Base-by-base conservation (phyloP, 495 filamentous ascomycete species). In the Saxophila tyrrhenica region DNA sequence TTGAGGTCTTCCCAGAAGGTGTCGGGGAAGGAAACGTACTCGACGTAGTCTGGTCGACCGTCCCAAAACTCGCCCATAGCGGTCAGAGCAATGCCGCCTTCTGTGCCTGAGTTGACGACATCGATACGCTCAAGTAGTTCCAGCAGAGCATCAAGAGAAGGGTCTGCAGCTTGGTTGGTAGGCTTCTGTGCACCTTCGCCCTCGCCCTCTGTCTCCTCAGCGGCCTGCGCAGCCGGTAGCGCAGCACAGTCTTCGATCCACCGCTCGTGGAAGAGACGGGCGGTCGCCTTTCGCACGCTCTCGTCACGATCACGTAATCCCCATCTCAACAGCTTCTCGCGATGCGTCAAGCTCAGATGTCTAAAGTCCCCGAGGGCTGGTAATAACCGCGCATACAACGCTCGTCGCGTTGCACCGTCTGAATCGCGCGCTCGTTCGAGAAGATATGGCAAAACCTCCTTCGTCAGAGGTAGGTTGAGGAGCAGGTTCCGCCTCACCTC, bases 31-130 rank as follows among this genome's bases (percentile, higher is more conserved):
- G 73, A 70, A 49, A 96, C 74, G 16, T 76, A 81, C 32, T 92
- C 87, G 3, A 87, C 74, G 64, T 97, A 95, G 64, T 99, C 92
- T 1, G 87, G 84, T 22, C 92, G 81, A 25, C 89, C 87, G 61
- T 89, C 84, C 92, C 92, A 99, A 73, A 99, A 97, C 47, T 86
- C 84, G 55, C 79, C 82, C 86, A 99, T 91, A 2, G 94, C 92
- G 61, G 94, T 87, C 20, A 89, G 77, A 0, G 86, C 89, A 39
- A 96, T 86, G 2, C 92, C 92, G 58, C 83, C 85, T 64, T 96
- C 90, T 22, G 84, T 78, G 17, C 90, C 89, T 11, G 92, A 89
- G 62, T 90, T 92, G 55, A 90, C 78, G 11, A 96, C 78, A 63
- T 97, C 90, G 55, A 99, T 89, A 54, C 92, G 83, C 69, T 99